A percentile compares a stretch with the other conserved stretches of the same genome.
phyloP scores from a whole-genome alignment of 140 eudicot species.

The Stevia rebaudiana region DNA sequence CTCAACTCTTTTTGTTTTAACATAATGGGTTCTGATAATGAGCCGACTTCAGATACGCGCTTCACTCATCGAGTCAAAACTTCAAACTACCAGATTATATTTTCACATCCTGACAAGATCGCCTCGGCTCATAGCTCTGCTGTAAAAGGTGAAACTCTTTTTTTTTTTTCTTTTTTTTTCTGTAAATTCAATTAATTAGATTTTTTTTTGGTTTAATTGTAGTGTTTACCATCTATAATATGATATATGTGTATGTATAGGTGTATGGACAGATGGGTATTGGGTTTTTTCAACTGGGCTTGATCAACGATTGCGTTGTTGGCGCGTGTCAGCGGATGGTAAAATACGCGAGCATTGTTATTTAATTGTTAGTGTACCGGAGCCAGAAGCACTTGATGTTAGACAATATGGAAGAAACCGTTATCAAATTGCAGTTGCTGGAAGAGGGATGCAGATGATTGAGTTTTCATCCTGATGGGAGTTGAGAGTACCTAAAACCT shows the following conservation, averaged over 20 bases:
- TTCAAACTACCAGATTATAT: constrained; percentile 32
- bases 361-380: constrained; percentile 76
- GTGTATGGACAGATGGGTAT: constrained; percentile 92
- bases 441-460: constrained; percentile 94
- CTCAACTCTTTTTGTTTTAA: constrained; percentile 49
- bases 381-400: constrained; percentile 92
- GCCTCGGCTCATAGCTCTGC: constrained; percentile 90
- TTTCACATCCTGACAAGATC: constrained; percentile 37
- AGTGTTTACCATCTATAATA: background rate
- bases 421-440: constrained; percentile 84
- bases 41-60: constrained; percentile 12
- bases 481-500: background rate
- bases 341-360: constrained; percentile 54
- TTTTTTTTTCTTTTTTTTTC: background rate
- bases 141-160: constrained; percentile 58
- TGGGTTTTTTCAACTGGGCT: constrained; percentile 97
- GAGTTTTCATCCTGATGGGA: constrained; percentile 37
- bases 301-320: constrained; percentile 94
- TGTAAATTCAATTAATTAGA: background rate
- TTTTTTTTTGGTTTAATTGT: background rate
- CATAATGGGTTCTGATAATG: constrained; percentile 26
- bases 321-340: constrained; percentile 51
- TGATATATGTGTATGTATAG: constrained; percentile 26
- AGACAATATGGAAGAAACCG: constrained; percentile 49
- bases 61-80: background rate